Evolutionary conservation across 768 basidiomycete genomes (phyloP).

Genomic region (Rhizopogon rudus): DNA sequence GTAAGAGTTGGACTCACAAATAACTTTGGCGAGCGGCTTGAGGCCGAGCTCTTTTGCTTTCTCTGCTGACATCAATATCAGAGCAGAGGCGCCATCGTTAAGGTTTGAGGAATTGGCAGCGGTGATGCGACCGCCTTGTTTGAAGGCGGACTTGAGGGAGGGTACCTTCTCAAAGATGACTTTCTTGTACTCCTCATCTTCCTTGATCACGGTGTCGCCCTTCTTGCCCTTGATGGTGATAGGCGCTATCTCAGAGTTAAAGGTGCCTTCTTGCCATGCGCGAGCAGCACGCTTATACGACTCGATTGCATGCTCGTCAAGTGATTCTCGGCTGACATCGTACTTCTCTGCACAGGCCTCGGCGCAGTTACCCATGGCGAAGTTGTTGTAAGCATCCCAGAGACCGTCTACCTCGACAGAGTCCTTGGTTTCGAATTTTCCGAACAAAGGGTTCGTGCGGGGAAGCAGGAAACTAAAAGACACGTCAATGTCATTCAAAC

Average conservation of each 20-base stretch:
- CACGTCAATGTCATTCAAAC: slow-evolving; percentile 1
- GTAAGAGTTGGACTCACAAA: slow-evolving; percentile 58
- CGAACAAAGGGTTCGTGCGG: slow-evolving; percentile 78
- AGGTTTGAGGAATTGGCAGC: slow-evolving; percentile 94
- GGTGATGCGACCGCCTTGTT: slow-evolving; percentile 85
- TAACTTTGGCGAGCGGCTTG: slow-evolving; percentile 86
- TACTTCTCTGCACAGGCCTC: slow-evolving; percentile 81
- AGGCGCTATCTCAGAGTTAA: slow-evolving; percentile 83
- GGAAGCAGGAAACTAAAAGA: slow-evolving; percentile 68
- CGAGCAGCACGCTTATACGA: slow-evolving; percentile 92
- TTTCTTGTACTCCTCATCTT: slow-evolving; percentile 99
- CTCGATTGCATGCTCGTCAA: slow-evolving; percentile 89
- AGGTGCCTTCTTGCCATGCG: slow-evolving; percentile 87
- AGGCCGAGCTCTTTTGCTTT: slow-evolving; percentile 89
- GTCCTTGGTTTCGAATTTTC: slow-evolving; percentile 84
- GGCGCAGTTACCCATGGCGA: slow-evolving; percentile 97
- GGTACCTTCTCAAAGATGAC: slow-evolving; percentile 95
- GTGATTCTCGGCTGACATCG: slow-evolving; percentile 78
- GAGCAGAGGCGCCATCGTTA: slow-evolving; percentile 94
- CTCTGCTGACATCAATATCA: slow-evolving; percentile 91
- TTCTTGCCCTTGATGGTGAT: slow-evolving; percentile 93
- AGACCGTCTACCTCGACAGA: slow-evolving; percentile 91
- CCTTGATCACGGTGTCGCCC: slow-evolving; percentile 81
- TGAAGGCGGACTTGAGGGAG: slow-evolving; percentile 83
- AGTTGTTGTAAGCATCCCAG: slow-evolving; percentile 96